Evolutionary conservation across 2,329 filamentous ascomycete species (phyloP), one percentile per base, ranked within the genome.

Genomic region (Neofusicoccum laricinum): DNA sequence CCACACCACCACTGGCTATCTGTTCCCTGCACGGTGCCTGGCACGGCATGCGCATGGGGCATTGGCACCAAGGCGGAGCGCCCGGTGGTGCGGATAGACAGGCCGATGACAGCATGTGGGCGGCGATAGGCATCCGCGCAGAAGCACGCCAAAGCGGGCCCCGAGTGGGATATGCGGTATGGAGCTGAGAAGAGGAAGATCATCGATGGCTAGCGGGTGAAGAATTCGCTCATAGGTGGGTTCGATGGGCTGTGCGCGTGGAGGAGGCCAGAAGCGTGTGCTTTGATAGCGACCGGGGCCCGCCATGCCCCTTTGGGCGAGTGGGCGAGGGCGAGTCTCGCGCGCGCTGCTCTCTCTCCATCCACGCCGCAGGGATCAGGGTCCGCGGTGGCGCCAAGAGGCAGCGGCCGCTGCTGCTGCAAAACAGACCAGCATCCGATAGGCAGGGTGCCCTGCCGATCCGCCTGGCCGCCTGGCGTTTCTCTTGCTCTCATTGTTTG

Each of bases 141-240:
- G 41, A 48, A 50, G 48, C 48, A 50, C 45, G 48, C 49, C 49
- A 51, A 51, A 59, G 55, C 55, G 55, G 55, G 17, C 53, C 15
- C 25, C 12, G 25, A 6, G 25, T 46, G 43, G 41, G 55, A 59
- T 46, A 46, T 46, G 40, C 40, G 40, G 55, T 59, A 46, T 59
- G 55, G 55, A 30, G 38, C 38, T 25, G 41, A 45, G 21, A 58
- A 19, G 3, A 59, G 55, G 30, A 59, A 36, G 55, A 59, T 59
- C 55, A 38, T 36, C 55, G 30, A 48, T 51, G 36, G 30, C 49
- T 51, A n/a, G 49, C 49, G 49, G 14, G 25, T 11, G 17, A 59
- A 59, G 38, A 46, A 59, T 59, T 59, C 55, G 55, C 55, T 59
- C 55, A 59, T 59, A 59, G 55, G 55, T 59, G 55, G 55, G 30